Evolutionary conservation across 139 green algal species (phyloP).

Genomic region (Closterium sp.): DNA sequence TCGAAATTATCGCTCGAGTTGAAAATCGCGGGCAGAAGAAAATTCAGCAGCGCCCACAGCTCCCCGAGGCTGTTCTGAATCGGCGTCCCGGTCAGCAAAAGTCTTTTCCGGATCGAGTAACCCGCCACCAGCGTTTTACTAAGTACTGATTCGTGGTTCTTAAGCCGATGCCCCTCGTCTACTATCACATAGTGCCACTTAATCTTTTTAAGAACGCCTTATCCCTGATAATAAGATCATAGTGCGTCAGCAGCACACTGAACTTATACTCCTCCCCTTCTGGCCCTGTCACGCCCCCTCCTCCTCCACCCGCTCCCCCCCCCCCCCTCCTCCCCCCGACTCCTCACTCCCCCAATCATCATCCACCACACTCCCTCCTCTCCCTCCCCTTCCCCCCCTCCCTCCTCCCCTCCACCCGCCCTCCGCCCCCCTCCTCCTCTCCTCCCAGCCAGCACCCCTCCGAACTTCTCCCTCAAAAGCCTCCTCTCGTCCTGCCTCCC

Average conservation of each 20-base stretch:
- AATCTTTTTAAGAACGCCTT: constrained; percentile 66
- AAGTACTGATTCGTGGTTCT: constrained; percentile 70
- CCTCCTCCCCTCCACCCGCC: constrained; percentile 27
- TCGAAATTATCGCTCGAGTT: constrained; percentile 71
- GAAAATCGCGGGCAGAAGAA: constrained; percentile 88
- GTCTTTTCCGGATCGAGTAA: constrained; percentile 57
- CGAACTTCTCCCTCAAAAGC: constrained; percentile 52
- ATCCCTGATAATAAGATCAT: constrained; percentile 68
- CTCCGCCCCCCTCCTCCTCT: constrained; percentile 52
- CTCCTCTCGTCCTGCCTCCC: constrained; percentile 59
- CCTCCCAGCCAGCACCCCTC: constrained; percentile 18
- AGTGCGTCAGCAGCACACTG: constrained; percentile 69
- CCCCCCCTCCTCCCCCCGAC: constrained; percentile 39
- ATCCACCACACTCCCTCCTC: constrained; percentile 52
- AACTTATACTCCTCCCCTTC: constrained; percentile 55
- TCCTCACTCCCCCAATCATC: constrained; percentile 36
- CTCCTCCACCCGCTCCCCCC: constrained; percentile 43
- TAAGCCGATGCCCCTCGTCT: constrained; percentile 80
- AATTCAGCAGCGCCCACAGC: constrained; percentile 93
- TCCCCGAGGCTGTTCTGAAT: constrained; percentile 81
- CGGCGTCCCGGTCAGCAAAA: constrained; percentile 77
- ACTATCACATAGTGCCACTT: constrained; percentile 71
- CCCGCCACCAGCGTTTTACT: constrained; percentile 42
- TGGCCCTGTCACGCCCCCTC: constrained; percentile 51
- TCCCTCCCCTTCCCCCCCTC: neutral